Conservation (phyloP, 2,329 filamentous ascomycete genomes). For the Metarhizium album region DNA sequence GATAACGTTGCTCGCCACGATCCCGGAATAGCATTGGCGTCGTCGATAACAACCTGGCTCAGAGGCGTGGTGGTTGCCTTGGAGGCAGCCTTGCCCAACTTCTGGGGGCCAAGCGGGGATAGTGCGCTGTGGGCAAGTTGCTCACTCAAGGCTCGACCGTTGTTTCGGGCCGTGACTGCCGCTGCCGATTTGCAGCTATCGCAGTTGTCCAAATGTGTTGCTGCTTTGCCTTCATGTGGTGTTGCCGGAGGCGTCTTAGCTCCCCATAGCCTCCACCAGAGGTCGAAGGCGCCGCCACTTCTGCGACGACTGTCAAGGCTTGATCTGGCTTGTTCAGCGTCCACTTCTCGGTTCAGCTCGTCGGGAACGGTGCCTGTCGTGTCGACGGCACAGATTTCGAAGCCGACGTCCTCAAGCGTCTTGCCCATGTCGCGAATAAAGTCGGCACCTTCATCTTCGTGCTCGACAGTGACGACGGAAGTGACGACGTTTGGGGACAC, state of each 20-base stretch:
- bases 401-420: slow-evolving; percentile 45
- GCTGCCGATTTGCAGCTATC: slow-evolving; percentile 21
- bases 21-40: slow-evolving; percentile 6
- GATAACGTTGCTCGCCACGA: slow-evolving; percentile 43
- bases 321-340: slow-evolving; percentile 12
- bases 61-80: slow-evolving; percentile 10
- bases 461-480: slow-evolving; percentile 54
- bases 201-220: slow-evolving; percentile 27
- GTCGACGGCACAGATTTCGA: slow-evolving; percentile 43
- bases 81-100: background rate
- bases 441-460: slow-evolving; percentile 31
- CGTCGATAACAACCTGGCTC: slow-evolving; percentile 14
- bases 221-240: slow-evolving; percentile 15
- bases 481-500: slow-evolving; percentile 63
- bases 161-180: slow-evolving; percentile 6
- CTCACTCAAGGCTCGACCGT: slow-evolving; percentile 5
- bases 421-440: slow-evolving; percentile 31
- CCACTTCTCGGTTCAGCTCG: slow-evolving; percentile 15
- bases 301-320: slow-evolving; percentile 12
- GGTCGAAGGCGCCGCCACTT: slow-evolving; percentile 14
- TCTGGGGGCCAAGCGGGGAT: slow-evolving; percentile 6
- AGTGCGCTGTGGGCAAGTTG: slow-evolving; percentile 3
- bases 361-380: slow-evolving; percentile 23
- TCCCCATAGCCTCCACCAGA: slow-evolving; percentile 23
- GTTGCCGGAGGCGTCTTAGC: slow-evolving; percentile 14